Evolutionary conservation across 2,329 filamentous ascomycete species (phyloP), one percentile per base, ranked within the genome.

Genomic region (Drechslerella dactyloides): DNA sequence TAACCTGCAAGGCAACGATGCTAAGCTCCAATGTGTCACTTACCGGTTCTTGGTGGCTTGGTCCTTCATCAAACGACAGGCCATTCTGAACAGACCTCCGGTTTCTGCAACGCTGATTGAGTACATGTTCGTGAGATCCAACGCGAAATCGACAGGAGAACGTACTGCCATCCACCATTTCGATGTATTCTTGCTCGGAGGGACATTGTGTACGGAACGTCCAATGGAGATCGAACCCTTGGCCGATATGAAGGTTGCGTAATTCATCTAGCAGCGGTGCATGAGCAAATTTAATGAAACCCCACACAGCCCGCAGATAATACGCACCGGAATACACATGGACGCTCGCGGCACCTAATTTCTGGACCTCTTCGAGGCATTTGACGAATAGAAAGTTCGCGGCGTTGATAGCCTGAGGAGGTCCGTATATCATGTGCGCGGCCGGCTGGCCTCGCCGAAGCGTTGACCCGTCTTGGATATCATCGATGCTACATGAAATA

Each of bases 111-210:
- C n/a, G n/a, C n/a, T n/a, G n/a, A n/a, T n/a, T n/a, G n/a, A n/a
- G n/a, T n/a, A n/a, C n/a, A n/a, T n/a, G n/a, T n/a, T n/a, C n/a
- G 27, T 8, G 27, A 33, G 3, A 33, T 33, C 3, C 8, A 33
- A 4, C 27, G 27, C 27, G 27, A 33, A 4, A 33, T 33, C n/a
- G n/a, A n/a, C n/a, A n/a, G n/a, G n/a, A n/a, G 27, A 42, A 27
- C 61, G 21, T 57, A 58, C 61, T 65, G 1, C 61, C 61, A 52
- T 65, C 61, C 21, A 65, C 27, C 61, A 65, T 65, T 30, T 40
- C 21, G 11, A 66, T 55, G 37, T 66, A 66, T 30, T 66, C 62
- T 30, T 8, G 8, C 21, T 66, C 55, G 1, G 46, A 37, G 13
- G 62, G 62, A n/a, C 44, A 60, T 19, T 54, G 2, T 13, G 4